Evolutionary conservation across 805 yeast genomes (phyloP).

Genomic region (Zygotorulaspora chibaensis): DNA sequence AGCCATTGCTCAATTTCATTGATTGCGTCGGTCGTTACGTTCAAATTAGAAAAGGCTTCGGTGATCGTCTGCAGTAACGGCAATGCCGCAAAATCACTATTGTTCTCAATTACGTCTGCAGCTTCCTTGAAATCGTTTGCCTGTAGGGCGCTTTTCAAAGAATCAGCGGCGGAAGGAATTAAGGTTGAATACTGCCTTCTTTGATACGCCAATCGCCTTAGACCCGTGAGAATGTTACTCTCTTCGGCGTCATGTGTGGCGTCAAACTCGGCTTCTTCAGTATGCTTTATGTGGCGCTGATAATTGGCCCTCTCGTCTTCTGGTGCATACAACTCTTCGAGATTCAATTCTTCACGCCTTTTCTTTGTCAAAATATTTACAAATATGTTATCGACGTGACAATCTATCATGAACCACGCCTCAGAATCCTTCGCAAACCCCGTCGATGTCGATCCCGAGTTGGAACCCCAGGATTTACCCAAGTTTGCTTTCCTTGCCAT

Average conservation of each 20-base stretch:
- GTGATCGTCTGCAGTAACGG: slow-evolving; percentile 7
- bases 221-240: slow-evolving; percentile 28
- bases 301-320: slow-evolving; percentile 37
- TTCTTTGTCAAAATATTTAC: slow-evolving; percentile 71
- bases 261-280: neutral
- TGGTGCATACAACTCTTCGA: slow-evolving; percentile 65
- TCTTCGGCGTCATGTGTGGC: slow-evolving; percentile 10
- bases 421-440: slow-evolving; percentile 43
- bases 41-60: slow-evolving; percentile 8
- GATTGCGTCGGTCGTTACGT: slow-evolving; percentile 3
- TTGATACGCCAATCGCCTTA: slow-evolving; percentile 28
- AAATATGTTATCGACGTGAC: slow-evolving; percentile 55
- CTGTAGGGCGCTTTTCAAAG: slow-evolving; percentile 6
- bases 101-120: neutral
- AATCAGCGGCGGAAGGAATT: slow-evolving; percentile 3
- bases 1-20: slow-evolving; percentile 15
- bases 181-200: slow-evolving; percentile 28
- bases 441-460: slow-evolving; percentile 34
- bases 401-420: slow-evolving; percentile 80
- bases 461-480: slow-evolving; percentile 47
- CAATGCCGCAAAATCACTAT: slow-evolving; percentile 3
- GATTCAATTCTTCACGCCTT: slow-evolving; percentile 61
- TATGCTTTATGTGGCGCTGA: slow-evolving; percentile 1
- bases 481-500: slow-evolving; percentile 51
- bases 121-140: slow-evolving; percentile 17